These are phyloP conservation scores for Cutaneotrichosporon arboriforme DNA, from an alignment of 1,284 basidiomycete species.

Conservation along the genomic window DNA sequence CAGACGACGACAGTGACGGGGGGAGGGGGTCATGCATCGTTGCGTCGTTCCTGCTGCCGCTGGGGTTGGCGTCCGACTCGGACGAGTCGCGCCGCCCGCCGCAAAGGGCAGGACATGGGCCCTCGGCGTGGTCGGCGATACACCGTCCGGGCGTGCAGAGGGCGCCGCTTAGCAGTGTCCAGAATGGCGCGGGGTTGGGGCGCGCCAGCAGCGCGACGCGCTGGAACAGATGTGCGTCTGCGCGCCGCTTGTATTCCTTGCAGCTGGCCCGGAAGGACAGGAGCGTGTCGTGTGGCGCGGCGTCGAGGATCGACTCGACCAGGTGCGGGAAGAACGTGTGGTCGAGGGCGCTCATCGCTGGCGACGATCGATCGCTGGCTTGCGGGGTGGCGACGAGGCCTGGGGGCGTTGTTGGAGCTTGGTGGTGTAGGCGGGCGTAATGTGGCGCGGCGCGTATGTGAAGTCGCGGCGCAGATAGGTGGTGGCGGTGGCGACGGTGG, in stretches of 20 bases:
- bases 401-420: too few species aligned
- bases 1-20: too few species aligned
- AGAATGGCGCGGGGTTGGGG: not conserved
- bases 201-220: not conserved
- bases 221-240: constrained; percentile 1
- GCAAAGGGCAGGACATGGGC: too few species aligned
- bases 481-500: not conserved
- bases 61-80: too few species aligned
- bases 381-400: not conserved
- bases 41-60: too few species aligned
- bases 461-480: not conserved
- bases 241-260: constrained; percentile 4
- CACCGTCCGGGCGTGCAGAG: not conserved
- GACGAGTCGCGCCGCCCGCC: too few species aligned
- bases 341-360: not conserved
- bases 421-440: not conserved
- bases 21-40: too few species aligned
- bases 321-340: not conserved
- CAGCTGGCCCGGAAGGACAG: constrained; percentile 2
- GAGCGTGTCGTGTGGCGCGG: not conserved
- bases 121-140: too few species aligned
- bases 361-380: too few species aligned
- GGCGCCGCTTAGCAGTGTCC: not conserved
- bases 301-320: constrained; percentile 1
- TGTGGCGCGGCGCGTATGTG: not conserved